A percentile compares a stretch with the other conserved stretches of the same genome.
Evolutionary conservation across 441 rosid genomes (phyloP).

Genomic region (Pelargonium fulgidum): DNA sequence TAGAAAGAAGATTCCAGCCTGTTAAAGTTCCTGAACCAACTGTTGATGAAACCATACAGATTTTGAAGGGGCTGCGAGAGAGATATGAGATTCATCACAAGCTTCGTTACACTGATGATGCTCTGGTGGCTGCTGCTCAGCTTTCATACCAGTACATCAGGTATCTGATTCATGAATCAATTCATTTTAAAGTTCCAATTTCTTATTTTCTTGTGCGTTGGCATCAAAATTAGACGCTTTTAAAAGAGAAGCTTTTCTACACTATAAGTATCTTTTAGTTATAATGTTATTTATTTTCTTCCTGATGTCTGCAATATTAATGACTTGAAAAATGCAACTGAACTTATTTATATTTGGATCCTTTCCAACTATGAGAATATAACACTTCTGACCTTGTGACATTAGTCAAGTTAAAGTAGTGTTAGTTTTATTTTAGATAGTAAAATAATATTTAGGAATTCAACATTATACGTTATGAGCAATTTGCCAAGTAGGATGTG

Average conservation of each 20-base stretch:
- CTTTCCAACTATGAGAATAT: too few relatives aligned
- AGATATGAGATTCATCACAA: constrained; percentile 90
- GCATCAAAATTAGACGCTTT: neutral
- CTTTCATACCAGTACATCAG: constrained; percentile 88
- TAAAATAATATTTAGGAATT: too few relatives aligned
- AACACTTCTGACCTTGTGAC: too few relatives aligned
- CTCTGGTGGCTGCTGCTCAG: constrained; percentile 71
- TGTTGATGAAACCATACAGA: constrained; percentile 79
- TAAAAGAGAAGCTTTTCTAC: neutral
- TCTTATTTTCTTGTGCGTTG: neutral
- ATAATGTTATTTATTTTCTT: too few relatives aligned
- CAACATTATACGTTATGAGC: too few relatives aligned
- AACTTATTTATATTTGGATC: too few relatives aligned
- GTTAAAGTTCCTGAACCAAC: constrained; percentile 80
- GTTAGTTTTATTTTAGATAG: too few relatives aligned
- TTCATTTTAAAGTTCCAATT: neutral
- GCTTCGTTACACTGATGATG: constrained; percentile 70
- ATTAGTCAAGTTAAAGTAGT: too few relatives aligned
- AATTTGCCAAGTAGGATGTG: too few relatives aligned
- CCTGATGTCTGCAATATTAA: too few relatives aligned
- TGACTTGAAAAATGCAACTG: too few relatives aligned
- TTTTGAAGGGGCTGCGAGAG: constrained; percentile 75
- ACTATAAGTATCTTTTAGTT: too few relatives aligned
- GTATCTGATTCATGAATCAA: constrained; percentile 25
- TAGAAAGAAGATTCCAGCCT: constrained; percentile 91